These are phyloP conservation scores for Podospora fimiseda DNA, from an alignment of 495 filamentous ascomycete species.

Conservation along the genomic window DNA sequence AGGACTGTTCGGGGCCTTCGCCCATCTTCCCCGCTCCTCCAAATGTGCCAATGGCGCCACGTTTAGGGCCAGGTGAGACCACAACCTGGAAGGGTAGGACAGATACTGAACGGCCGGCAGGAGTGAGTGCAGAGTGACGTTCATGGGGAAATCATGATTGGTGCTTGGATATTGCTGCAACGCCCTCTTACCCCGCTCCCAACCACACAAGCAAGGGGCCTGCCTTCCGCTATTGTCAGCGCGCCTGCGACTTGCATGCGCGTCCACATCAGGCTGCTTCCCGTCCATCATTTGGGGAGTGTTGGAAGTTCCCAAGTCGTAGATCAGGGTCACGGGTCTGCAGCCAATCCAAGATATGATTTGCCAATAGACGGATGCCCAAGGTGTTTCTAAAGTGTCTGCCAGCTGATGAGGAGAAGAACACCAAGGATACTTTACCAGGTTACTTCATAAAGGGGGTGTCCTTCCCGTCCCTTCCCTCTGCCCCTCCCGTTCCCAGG, in stretches of 20 bases:
- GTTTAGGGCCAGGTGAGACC: constrained; percentile 3
- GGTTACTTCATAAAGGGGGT: constrained; percentile 18
- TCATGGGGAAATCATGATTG: constrained; percentile 21
- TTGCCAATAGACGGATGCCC: not conserved
- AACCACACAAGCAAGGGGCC: constrained; percentile 5
- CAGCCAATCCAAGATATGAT: not conserved
- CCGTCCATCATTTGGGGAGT: too few species aligned
- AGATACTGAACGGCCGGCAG: not conserved
- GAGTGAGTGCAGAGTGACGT: constrained; percentile 25
- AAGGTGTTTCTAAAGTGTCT: not conserved
- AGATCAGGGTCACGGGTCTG: not conserved
- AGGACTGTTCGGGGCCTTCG: not conserved
- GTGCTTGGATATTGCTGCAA: constrained; percentile 22
- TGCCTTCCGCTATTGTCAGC: not conserved
- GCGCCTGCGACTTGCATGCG: not conserved
- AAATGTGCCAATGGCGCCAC: constrained; percentile 13
- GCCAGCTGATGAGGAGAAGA: not conserved
- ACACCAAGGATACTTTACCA: not conserved
- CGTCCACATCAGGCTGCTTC: not conserved
- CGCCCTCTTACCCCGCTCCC: constrained; percentile 28
- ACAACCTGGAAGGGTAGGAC: not conserved
- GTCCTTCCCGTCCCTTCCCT: constrained; percentile 14
- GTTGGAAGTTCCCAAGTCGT: not conserved
- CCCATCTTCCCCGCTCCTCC: constrained; percentile 2
- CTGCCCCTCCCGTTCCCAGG: constrained; percentile 7